These are phyloP conservation scores for Hanseniaspora thailandica DNA, from an alignment of 805 yeast species.

Conservation along the genomic window DNA sequence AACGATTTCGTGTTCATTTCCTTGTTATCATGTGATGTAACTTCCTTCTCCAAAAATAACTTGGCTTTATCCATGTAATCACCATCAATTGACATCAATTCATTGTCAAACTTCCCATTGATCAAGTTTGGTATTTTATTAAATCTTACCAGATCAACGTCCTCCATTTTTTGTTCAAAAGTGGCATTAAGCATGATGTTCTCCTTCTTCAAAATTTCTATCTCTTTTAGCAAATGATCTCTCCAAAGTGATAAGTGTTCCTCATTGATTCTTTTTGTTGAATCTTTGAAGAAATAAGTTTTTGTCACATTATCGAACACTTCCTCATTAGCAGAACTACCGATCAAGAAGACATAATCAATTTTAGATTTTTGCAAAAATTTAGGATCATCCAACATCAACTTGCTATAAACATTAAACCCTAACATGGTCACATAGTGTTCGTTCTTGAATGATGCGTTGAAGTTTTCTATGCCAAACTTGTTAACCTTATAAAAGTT, in stretches of 20 bases:
- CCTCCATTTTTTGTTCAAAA: neutral
- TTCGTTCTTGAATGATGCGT: constrained; percentile 3
- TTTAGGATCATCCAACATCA: neutral
- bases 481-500: neutral
- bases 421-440: neutral
- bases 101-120: constrained; percentile 9
- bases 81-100: neutral
- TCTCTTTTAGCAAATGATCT: neutral
- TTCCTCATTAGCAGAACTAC: neutral
- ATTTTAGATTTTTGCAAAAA: neutral
- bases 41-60: neutral
- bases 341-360: neutral
- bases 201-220: neutral
- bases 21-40: constrained; percentile 10
- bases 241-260: neutral
- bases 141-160: neutral
- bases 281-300: neutral
- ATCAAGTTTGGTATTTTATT: constrained; percentile 12
- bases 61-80: neutral
- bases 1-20: constrained; percentile 6
- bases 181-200: neutral
- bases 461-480: neutral
- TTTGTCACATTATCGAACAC: neutral
- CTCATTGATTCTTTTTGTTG: neutral
- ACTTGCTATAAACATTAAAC: neutral